These are phyloP conservation scores for Clarireedia paspali DNA, from an alignment of 2,329 filamentous ascomycete genomes.

Conservation along the genomic window DNA sequence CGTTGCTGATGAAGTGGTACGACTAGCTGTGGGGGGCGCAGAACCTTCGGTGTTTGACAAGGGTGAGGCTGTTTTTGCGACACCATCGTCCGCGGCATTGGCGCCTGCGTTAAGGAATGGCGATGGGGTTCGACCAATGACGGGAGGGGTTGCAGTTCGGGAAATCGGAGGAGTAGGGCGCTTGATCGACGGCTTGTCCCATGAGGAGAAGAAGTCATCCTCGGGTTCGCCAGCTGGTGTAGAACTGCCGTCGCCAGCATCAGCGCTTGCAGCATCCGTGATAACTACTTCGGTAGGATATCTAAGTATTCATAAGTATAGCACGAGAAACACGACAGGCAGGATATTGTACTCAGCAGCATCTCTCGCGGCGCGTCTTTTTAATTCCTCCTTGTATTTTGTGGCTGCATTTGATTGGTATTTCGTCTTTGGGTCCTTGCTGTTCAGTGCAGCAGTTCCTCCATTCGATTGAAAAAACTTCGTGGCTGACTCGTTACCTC, in stretches of 20 bases:
- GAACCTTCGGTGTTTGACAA: slow-evolving; percentile 55
- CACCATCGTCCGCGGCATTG: slow-evolving; percentile 62
- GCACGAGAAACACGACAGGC: background rate
- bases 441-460: slow-evolving; percentile 84
- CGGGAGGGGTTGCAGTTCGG: slow-evolving; percentile 61
- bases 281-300: slow-evolving; percentile 81
- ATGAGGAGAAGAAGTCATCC: slow-evolving; percentile 97
- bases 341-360: slow-evolving; percentile 62
- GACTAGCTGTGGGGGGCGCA: slow-evolving; percentile 53
- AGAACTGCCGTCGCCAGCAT: slow-evolving; percentile 53
- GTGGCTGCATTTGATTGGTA: slow-evolving; percentile 88
- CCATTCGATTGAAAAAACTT: slow-evolving; percentile 98
- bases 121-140: slow-evolving; percentile 74
- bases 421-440: slow-evolving; percentile 95
- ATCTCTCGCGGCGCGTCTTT: slow-evolving; percentile 75
- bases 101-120: slow-evolving; percentile 72
- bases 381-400: slow-evolving; percentile 97
- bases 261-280: slow-evolving; percentile 58
- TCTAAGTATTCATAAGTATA: slow-evolving; percentile 39
- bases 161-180: slow-evolving; percentile 1
- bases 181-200: slow-evolving; percentile 71
- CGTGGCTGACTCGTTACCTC: slow-evolving; percentile 94
- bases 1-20: slow-evolving; percentile 71
- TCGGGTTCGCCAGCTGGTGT: slow-evolving; percentile 76
- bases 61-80: slow-evolving; percentile 75